These are phyloP conservation scores for Tagetes erecta DNA, from an alignment of 129 eudicot species.

Conservation along the genomic window DNA sequence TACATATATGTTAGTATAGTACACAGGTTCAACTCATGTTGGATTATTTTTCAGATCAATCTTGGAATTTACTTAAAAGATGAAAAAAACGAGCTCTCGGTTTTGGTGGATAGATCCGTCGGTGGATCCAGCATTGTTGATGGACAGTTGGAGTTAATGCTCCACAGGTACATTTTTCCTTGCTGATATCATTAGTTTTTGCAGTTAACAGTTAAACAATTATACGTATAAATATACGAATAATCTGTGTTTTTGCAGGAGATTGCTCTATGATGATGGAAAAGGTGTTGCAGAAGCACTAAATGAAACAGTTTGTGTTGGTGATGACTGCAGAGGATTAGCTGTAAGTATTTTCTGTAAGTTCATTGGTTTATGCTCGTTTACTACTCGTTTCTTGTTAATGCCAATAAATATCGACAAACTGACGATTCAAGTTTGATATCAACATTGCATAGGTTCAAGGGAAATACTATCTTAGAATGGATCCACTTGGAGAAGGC, in stretches of 20 bases:
- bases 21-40: slow-evolving; percentile 10
- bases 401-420: not conserved
- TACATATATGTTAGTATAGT: not conserved
- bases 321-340: slow-evolving; percentile 62
- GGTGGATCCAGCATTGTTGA: slow-evolving; percentile 92
- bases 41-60: slow-evolving; percentile 60
- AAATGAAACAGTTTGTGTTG: slow-evolving; percentile 83
- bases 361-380: not conserved
- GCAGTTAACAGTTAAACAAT: not conserved
- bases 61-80: slow-evolving; percentile 85
- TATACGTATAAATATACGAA: not conserved
- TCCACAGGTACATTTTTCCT: slow-evolving; percentile 57
- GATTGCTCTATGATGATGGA: slow-evolving; percentile 85
- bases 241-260: slow-evolving; percentile 49
- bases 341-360: slow-evolving; percentile 56
- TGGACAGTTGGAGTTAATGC: slow-evolving; percentile 92
- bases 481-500: slow-evolving; percentile 88
- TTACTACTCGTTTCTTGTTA: not conserved
- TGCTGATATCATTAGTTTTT: not conserved
- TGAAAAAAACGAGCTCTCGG: slow-evolving; percentile 64
- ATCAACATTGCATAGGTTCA: slow-evolving; percentile 46
- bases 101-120: slow-evolving; percentile 89
- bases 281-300: slow-evolving; percentile 94
- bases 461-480: slow-evolving; percentile 76
- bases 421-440: not conserved